These are phyloP conservation scores for Paragyromitra xinjiangensis DNA, from an alignment of 495 filamentous ascomycete genomes.

Conservation along the genomic window DNA sequence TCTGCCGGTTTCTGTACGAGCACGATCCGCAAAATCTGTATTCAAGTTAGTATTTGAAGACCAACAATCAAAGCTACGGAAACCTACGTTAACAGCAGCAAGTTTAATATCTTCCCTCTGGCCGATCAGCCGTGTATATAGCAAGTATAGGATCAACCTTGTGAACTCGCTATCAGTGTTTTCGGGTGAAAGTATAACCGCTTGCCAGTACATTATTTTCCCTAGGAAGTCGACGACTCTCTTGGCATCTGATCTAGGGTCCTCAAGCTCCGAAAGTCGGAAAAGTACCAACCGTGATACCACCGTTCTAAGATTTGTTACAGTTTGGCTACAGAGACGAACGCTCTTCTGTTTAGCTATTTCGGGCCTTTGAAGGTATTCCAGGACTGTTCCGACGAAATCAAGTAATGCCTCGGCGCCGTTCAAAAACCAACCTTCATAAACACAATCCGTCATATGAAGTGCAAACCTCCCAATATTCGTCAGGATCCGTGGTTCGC, in stretches of 20 bases:
- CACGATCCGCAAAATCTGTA: conserved; percentile 76
- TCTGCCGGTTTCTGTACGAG: conserved; percentile 94
- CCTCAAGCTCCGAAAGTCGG: conserved; percentile 82
- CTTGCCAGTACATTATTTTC: conserved; percentile 94
- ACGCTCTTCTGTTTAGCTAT: conserved; percentile 82
- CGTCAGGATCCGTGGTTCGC: conserved; percentile 81
- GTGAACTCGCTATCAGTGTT: conserved; percentile 78
- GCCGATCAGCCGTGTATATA: conserved; percentile 84
- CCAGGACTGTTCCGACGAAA: conserved; percentile 82
- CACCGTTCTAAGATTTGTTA: conserved; percentile 74
- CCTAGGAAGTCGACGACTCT: conserved; percentile 75
- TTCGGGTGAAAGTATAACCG: conserved; percentile 79
- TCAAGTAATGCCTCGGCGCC: conserved; percentile 84
- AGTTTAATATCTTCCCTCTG: conserved; percentile 70
- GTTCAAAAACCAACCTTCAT: conserved; percentile 85
- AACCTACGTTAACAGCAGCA: conserved; percentile 74
- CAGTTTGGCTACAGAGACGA: conserved; percentile 82
- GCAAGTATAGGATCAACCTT: conserved; percentile 84
- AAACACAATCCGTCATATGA: conserved; percentile 86
- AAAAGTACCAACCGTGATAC: conserved; percentile 81
- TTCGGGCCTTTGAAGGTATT: conserved; percentile 88
- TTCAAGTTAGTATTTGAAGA: neutral
- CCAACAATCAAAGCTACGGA: neutral
- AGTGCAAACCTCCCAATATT: conserved; percentile 82
- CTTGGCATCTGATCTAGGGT: conserved; percentile 64